phyloP scores from a whole-genome alignment of 495 filamentous ascomycete species.

The Cairneyella variabilis region DNA sequence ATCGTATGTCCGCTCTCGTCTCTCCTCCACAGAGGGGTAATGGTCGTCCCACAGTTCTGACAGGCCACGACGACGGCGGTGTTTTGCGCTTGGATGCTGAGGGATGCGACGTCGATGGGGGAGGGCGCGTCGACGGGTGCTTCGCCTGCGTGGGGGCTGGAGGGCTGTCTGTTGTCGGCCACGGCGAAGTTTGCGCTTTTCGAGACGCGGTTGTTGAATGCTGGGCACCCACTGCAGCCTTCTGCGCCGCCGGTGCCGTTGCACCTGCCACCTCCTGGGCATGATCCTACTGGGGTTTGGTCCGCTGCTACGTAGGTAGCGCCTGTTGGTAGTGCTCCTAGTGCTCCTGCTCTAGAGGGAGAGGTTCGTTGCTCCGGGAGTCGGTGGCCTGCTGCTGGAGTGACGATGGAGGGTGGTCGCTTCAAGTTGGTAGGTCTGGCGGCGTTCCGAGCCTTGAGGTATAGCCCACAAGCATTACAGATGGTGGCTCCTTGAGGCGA shows the following conservation, averaged over 20 bases:
- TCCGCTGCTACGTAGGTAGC: conserved; percentile 78
- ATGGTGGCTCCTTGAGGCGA: conserved; percentile 91
- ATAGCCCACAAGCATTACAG: conserved; percentile 96
- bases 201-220: conserved; percentile 93
- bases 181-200: conserved; percentile 72
- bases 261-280: conserved; percentile 91
- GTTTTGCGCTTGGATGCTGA: conserved; percentile 35
- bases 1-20: conserved; percentile 96
- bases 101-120: conserved; percentile 33
- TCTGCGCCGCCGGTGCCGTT: conserved; percentile 97
- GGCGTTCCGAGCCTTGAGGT: conserved; percentile 88
- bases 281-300: conserved; percentile 72
- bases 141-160: conserved; percentile 14
- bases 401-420: conserved; percentile 35
- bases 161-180: conserved; percentile 12
- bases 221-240: conserved; percentile 92
- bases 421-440: conserved; percentile 86
- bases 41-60: conserved; percentile 95
- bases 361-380: conserved; percentile 37
- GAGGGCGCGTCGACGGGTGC: conserved; percentile 28
- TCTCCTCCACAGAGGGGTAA: conserved; percentile 93
- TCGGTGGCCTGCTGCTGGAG: not conserved
- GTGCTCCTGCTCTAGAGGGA: conserved; percentile 29
- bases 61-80: conserved; percentile 85
- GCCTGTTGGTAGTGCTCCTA: conserved; percentile 34